Base-by-base conservation (phyloP, 768 basidiomycete species). In the Sarcodon sp. region DNA sequence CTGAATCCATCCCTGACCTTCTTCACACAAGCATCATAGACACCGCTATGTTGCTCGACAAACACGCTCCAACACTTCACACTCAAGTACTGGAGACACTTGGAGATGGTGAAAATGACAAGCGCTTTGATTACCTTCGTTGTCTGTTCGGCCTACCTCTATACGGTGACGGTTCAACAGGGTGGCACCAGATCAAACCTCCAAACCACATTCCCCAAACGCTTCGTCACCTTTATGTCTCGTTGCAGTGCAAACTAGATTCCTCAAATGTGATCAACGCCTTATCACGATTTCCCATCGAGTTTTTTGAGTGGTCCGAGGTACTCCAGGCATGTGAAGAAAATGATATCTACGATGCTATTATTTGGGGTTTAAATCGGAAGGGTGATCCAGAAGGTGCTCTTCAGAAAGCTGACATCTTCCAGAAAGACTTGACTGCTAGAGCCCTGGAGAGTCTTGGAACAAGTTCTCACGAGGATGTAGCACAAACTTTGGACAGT, bases 361-460 rank as follows among this genome's bases (percentile, higher is more conserved):
- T 85, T 18, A 65, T 97, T 4, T 97, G 93, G 93, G 71, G 80
- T 2, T 64, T 80, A 43, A 73, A 90, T 54, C 71, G 73, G 56
- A 70, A 68, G 38, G 85, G 83, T 2, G 66, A 79, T 44, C 75
- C 83, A 7, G 67, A 65, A 46, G 71, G 69, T 15, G 87, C 92
- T 10, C 70, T 97, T 33, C 58, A 65, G 36, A 85, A 83, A 54
- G 76, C 81, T 0, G 80, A 82, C 33, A 58, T 49, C 0, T 86
- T 77, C 56, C 76, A 78, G 51, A 70, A 71, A 51, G 64, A 59
- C 31, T 58, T 86, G 47, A 71, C 73, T 0, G 64, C 67, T 16
- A 60, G 60, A 34, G 54, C 60, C 1, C 57, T 81, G 31, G 55
- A 64, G 3, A 43, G 35, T 16, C 44, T 51, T 21, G 43, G 27